A percentile compares a stretch with the other conserved stretches of the same genome.
phyloP scores from a whole-genome alignment of 208 protist species.

The Phytomonas sp. region DNA sequence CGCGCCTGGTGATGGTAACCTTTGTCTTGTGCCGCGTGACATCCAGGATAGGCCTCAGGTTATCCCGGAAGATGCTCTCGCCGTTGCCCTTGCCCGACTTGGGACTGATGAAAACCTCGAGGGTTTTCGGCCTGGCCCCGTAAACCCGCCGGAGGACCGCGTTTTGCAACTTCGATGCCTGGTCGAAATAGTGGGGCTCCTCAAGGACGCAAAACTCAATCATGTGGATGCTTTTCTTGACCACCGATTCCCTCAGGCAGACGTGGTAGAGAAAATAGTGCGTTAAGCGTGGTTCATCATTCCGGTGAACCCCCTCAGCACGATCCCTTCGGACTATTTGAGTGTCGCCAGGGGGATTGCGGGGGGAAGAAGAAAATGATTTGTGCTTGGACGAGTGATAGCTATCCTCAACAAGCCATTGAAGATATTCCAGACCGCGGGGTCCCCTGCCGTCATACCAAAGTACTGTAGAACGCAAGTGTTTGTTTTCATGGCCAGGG shows the following conservation, averaged over 20 bases:
- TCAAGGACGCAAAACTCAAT: conserved; percentile 33
- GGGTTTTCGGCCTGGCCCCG: conserved; percentile 31
- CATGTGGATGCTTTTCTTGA: conserved; percentile 29
- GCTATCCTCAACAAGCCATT: conserved; percentile 9
- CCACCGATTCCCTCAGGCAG: conserved; percentile 14
- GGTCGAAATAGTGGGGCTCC: conserved; percentile 8
- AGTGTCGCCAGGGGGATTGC: not conserved
- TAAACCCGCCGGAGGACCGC: conserved; percentile 46
- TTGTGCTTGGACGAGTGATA: not conserved
- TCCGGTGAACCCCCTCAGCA: not conserved
- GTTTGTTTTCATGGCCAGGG: not conserved
- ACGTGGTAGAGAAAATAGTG: conserved; percentile 57
- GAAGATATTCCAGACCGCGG: conserved; percentile 7
- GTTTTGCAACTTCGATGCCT: conserved; percentile 20
- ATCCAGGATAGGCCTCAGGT: conserved; percentile 56
- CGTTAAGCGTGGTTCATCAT: not conserved
- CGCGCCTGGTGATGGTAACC: conserved; percentile 39
- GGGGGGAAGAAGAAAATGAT: not conserved
- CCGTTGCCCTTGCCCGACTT: conserved; percentile 68
- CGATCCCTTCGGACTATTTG: not conserved
- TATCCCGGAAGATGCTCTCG: conserved; percentile 33
- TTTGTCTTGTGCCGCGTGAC: conserved; percentile 61
- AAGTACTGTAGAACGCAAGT: not conserved
- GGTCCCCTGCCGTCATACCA: not conserved
- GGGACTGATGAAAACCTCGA: conserved; percentile 69